phyloP scores from a whole-genome alignment of 306 rosid genomes.

The Vigna unguiculata region DNA sequence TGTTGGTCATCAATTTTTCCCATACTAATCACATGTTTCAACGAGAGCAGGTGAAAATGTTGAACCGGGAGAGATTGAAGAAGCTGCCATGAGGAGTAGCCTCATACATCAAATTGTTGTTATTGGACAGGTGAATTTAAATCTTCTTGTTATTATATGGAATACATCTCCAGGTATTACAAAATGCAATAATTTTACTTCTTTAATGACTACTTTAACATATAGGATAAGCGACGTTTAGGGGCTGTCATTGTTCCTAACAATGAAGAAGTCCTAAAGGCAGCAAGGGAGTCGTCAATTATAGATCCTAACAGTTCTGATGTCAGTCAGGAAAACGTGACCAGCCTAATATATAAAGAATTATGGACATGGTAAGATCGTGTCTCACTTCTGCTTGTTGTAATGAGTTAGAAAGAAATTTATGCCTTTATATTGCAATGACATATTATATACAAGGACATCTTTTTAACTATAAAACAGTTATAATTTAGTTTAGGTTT shows the following conservation, averaged over 20 bases:
- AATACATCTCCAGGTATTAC: conserved; percentile 7
- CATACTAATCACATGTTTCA: conserved; percentile 43
- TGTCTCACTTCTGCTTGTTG: conserved; percentile 20
- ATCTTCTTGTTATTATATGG: conserved; percentile 11
- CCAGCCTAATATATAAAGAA: conserved; percentile 66
- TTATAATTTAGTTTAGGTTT: conserved; percentile 17
- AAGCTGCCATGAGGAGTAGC: conserved; percentile 86
- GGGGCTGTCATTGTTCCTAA: conserved; percentile 94
- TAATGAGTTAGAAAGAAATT: conserved; percentile 6
- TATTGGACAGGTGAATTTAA: conserved; percentile 81
- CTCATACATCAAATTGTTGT: conserved; percentile 88
- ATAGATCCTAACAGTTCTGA: conserved; percentile 61
- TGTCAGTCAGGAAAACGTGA: conserved; percentile 61
- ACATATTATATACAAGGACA: background rate
- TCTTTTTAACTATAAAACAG: conserved; percentile 4
- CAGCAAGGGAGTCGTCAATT: conserved; percentile 62
- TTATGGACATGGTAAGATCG: conserved; percentile 65
- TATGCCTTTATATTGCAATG: background rate
- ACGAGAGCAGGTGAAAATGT: conserved; percentile 83
- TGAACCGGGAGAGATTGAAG: conserved; percentile 89
- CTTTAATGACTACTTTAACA: conserved; percentile 17
- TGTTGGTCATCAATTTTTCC: background rate
- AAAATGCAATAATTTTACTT: conserved; percentile 9
- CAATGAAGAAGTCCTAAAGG: conserved; percentile 74
- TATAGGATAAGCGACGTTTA: conserved; percentile 88